Evolutionary conservation across 306 rosid species (phyloP), one percentile per base, ranked within the genome.

Genomic region (Dalbergia oliveri): DNA sequence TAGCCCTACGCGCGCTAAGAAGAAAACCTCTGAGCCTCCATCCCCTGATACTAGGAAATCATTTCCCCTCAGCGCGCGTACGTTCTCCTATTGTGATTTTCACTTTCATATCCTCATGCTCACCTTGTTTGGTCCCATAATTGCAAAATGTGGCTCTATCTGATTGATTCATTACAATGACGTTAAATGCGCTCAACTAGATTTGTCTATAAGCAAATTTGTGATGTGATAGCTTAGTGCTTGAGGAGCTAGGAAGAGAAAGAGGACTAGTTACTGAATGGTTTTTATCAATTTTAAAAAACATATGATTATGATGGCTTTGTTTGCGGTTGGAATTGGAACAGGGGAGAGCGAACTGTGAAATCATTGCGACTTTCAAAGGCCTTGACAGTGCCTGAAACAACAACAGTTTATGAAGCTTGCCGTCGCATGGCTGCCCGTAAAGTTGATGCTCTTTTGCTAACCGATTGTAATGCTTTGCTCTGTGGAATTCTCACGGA

Each of bases 401-500:
- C 82, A 76, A 96, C 97, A 57, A 86, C 85, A 16, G n/a, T 96
- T 49, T 79, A 69, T 45, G 99, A 93, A 78, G 99, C 98, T 47
- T 96, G 99, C 41, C 94, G 86, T 51, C 87, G 94, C 65, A 92
- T 96, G 99, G 93, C 97, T 88, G 87, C 94, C 64, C 94, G 94
- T 73, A 96, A 80, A 80, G 94, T 91, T 76, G 97, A 93, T 86
- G 97, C 99, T 74, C 76, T 96, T 45, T 84, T 96, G 81, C 88
- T 96, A 51, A 93, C 94, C 11, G 99, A 96, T 83, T 93, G 98
- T 11, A 92, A 90, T 81, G 99, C 97, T 54, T 89, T 96, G 86
- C 98, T 96, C 50, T 91, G 97, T 79, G 99, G 99, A 80, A 96
- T 96, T 82, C 99, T 96, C 77, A 96, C 99, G 0, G 99, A 93